Evolutionary conservation across 805 yeast species (phyloP).

Genomic region (Candida hungchunana): DNA sequence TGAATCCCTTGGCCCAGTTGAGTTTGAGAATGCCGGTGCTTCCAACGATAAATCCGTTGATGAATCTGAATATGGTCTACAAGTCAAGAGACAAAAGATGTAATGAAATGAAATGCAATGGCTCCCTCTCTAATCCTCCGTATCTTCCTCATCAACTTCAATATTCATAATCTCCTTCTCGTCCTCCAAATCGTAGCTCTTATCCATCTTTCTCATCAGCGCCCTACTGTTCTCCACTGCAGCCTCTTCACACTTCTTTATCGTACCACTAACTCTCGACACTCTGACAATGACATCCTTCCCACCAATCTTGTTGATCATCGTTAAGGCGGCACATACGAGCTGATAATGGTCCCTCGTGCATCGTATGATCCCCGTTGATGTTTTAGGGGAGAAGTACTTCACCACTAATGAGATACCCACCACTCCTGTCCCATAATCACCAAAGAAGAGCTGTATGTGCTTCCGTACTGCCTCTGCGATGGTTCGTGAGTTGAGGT

Average conservation of each 20-base stretch:
- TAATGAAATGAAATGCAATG: not conserved
- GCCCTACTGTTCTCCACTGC: constrained; percentile 49
- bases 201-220: constrained; percentile 18
- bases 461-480: constrained; percentile 50
- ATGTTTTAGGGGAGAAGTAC: constrained; percentile 76
- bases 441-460: constrained; percentile 70
- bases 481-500: constrained; percentile 46
- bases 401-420: constrained; percentile 60
- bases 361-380: constrained; percentile 81
- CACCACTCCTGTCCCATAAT: constrained; percentile 64
- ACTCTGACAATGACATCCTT: constrained; percentile 49
- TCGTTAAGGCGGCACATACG: constrained; percentile 62
- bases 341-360: constrained; percentile 58
- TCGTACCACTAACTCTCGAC: constrained; percentile 78
- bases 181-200: constrained; percentile 17
- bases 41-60: constrained; percentile 4
- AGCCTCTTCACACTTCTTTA: constrained; percentile 72
- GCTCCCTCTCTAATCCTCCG: constrained; percentile 8
- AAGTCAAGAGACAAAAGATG: constrained; percentile 17
- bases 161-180: constrained; percentile 17
- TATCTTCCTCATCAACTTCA: constrained; percentile 20
- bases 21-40: constrained; percentile 36
- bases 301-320: constrained; percentile 49
- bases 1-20: constrained; percentile 38
- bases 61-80: constrained; percentile 24